These are phyloP conservation scores for Starmerella vaccinii DNA, from an alignment of 805 yeast genomes.

Conservation along the genomic window DNA sequence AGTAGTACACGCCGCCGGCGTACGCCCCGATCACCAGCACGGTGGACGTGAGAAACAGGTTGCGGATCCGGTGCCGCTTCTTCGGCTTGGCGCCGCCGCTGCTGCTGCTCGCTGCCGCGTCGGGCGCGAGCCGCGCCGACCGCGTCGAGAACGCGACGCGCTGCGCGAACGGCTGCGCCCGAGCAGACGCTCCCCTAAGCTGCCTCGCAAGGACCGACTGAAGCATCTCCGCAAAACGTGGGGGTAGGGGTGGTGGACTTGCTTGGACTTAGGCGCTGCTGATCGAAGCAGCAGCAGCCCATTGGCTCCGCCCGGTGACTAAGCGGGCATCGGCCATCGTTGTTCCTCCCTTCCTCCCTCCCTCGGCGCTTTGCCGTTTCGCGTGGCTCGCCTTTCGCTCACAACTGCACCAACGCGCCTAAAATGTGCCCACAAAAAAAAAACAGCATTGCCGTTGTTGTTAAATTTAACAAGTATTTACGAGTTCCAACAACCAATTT, in stretches of 20 bases:
- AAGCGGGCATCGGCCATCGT: background rate
- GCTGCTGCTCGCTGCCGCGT: no score
- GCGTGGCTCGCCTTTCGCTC: no score
- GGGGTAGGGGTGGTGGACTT: background rate
- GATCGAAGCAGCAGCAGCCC: slow-evolving; percentile 1
- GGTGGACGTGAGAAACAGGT: slow-evolving; percentile 26
- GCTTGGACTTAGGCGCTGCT: background rate
- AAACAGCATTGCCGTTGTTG: no score
- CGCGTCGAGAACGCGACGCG: slow-evolving; percentile 11
- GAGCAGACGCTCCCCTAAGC: background rate
- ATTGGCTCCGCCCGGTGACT: slow-evolving; percentile 1
- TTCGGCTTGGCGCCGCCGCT: slow-evolving; percentile 6
- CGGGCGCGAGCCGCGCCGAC: slow-evolving; percentile 7
- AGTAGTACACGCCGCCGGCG: slow-evolving; percentile 49
- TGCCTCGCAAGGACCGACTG: slow-evolving; percentile 3
- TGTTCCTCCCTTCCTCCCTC: no score
- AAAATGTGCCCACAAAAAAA: no score
- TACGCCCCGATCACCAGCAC: slow-evolving; percentile 35
- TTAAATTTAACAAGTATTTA: no score
- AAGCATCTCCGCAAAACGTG: slow-evolving; percentile 4
- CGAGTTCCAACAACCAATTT: no score
- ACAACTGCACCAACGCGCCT: no score
- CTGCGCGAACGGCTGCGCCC: background rate
- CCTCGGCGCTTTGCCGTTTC: no score
- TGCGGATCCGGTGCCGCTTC: slow-evolving; percentile 27